Evolutionary conservation across 2,329 filamentous ascomycete species (phyloP), one percentile per base, ranked within the genome.

Genomic region (Aureobasidium sp.): DNA sequence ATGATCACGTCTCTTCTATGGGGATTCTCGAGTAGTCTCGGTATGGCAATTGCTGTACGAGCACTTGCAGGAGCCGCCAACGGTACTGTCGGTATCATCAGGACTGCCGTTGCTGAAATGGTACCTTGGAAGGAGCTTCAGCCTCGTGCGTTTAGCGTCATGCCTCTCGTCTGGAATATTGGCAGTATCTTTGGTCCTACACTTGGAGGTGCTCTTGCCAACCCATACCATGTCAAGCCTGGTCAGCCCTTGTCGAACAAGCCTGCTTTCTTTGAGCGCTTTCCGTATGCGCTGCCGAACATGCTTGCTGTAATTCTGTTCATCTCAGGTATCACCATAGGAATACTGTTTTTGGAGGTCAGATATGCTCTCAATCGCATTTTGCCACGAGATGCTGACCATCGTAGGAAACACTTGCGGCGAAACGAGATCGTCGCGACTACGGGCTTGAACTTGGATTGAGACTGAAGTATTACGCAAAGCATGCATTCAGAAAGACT

Each of bases 121-220:
- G 91, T 96, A 1, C 89, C 91, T 0, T 86, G 94, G 72, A 91
- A 83, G 72, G 88, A 91, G 70, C 79, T 96, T 7, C 93, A 97
- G 70, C 92, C 93, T 0, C 81, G 85, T 58, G 94, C 94, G 0
- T 97, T 97, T 73, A 91, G 88, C 65, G 80, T 97, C 49, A 97
- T 97, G 92, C 93, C 93, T 4, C 76, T 97, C 16, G 89, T 88
- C 1, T 97, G 91, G 88, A 91, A 87, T 11, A 78, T 97, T 58
- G 93, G 93, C 0, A 89, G 86, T 39, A 90, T 96, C 41, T 89
- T 96, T 67, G 93, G 93, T 0, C 93, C 93, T 1, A 87, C 85
- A 4, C 88, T 97, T 69, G 93, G 93, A 32, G 93, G 93, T 5
- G 86, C 91, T 64, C 84, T 97, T 63, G 90, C 91, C 9, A 87